phyloP scores from a whole-genome alignment of 2,329 filamentous ascomycete species.

The Stemphylium vesicarium region DNA sequence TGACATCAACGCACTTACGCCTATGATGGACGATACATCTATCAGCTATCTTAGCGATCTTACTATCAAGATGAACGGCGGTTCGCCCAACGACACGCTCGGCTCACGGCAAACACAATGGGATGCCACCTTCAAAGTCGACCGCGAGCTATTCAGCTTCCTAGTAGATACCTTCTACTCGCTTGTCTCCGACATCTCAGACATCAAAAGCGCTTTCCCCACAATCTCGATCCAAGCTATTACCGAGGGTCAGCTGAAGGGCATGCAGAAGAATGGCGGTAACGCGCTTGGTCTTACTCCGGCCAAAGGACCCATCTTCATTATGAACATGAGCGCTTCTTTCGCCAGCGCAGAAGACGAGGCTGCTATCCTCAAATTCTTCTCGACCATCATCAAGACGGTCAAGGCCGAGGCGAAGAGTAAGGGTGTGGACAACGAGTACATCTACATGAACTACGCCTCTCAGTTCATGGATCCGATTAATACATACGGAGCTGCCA shows the following conservation, averaged over 20 bases:
- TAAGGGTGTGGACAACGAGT: slow-evolving; percentile 19
- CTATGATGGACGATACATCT: slow-evolving; percentile 28
- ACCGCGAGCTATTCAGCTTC: slow-evolving; percentile 29
- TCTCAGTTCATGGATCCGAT: slow-evolving; percentile 51
- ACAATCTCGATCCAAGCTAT: slow-evolving; percentile 33
- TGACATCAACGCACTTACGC: slow-evolving; percentile 31
- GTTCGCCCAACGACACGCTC: slow-evolving; percentile 18
- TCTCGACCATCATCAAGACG: slow-evolving; percentile 24
- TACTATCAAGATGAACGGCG: slow-evolving; percentile 28
- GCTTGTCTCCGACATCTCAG: slow-evolving; percentile 12
- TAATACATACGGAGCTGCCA: slow-evolving; percentile 41
- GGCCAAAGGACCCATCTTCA: slow-evolving; percentile 23
- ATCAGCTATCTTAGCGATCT: slow-evolving; percentile 29
- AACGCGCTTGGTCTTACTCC: slow-evolving; percentile 38
- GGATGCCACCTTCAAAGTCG: slow-evolving; percentile 35
- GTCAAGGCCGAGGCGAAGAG: slow-evolving; percentile 28
- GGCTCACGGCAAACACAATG: slow-evolving; percentile 35
- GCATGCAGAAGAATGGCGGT: slow-evolving; percentile 37
- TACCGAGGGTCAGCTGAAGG: slow-evolving; percentile 25
- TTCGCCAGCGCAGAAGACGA: slow-evolving; percentile 29
- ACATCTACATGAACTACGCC: slow-evolving; percentile 56
- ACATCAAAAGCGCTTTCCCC: slow-evolving; percentile 23
- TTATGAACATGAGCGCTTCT: slow-evolving; percentile 28
- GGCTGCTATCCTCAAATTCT: slow-evolving; percentile 22
- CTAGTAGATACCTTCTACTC: slow-evolving; percentile 29